Conservation (phyloP, 2,329 filamentous ascomycete species). For the Calonectria hongkongensis region DNA sequence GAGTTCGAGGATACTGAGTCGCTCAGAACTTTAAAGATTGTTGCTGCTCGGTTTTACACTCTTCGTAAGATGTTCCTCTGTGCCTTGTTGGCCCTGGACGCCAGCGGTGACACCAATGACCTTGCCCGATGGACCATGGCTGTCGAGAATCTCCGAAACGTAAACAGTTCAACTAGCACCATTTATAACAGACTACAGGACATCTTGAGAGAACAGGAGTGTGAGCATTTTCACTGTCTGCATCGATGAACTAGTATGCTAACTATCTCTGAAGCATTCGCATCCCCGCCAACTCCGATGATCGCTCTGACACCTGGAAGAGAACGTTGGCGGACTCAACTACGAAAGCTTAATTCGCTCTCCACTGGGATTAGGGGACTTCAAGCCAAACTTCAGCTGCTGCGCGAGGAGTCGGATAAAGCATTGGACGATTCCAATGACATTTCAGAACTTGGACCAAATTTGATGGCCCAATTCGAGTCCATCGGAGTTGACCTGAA, state of each 20-base stretch:
- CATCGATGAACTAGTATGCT: conserved; percentile 34
- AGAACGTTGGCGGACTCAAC: conserved; percentile 89
- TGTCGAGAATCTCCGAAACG: conserved; percentile 81
- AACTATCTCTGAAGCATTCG: conserved; percentile 66
- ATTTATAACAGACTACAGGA: conserved; percentile 80
- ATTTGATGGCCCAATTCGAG: conserved; percentile 92
- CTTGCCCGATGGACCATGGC: conserved; percentile 86
- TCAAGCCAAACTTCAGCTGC: conserved; percentile 94
- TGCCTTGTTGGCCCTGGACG: conserved; percentile 90
- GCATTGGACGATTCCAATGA: conserved; percentile 84
- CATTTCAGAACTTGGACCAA: conserved; percentile 84
- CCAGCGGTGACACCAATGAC: conserved; percentile 85
- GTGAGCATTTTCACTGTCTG: conserved; percentile 66
- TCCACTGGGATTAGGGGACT: conserved; percentile 93
- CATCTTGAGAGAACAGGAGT: conserved; percentile 87
- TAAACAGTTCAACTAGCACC: conserved; percentile 77
- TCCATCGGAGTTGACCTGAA: conserved; percentile 93
- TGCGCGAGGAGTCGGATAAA: conserved; percentile 91
- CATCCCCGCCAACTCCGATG: conserved; percentile 74
- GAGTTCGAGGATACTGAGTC: conserved; percentile 86
- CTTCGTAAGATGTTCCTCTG: conserved; percentile 91
- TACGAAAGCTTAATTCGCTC: conserved; percentile 90
- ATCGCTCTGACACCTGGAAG: conserved; percentile 81
- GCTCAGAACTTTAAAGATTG: conserved; percentile 86
- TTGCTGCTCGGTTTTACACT: conserved; percentile 87